Evolutionary conservation across 352 stramenopile genomes (phyloP).

Genomic region (Phytophthora citrophthora): DNA sequence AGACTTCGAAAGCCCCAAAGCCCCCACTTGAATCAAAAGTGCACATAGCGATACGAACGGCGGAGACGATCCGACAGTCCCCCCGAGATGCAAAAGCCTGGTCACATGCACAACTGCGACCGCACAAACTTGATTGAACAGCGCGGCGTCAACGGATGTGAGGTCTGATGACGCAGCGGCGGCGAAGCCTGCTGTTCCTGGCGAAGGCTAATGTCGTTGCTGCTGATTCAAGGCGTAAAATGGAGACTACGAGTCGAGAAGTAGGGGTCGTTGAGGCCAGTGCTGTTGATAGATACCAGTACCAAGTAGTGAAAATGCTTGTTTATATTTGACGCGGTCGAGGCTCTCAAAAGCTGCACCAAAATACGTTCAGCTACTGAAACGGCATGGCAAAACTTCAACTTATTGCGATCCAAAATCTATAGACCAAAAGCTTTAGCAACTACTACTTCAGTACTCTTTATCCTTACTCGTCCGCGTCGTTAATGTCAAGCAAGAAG

Average conservation of each 20-base stretch:
- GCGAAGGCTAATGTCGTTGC: neutral
- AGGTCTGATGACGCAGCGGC: neutral
- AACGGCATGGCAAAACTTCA: constrained; percentile 4
- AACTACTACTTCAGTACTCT: too few species aligned
- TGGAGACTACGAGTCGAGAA: neutral
- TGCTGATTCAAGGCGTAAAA: neutral
- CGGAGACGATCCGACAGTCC: neutral
- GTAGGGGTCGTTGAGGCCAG: neutral
- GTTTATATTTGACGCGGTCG: neutral
- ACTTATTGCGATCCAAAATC: constrained; percentile 5
- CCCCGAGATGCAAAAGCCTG: constrained; percentile 4
- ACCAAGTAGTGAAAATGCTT: neutral
- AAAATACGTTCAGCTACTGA: neutral
- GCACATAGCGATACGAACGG: constrained; percentile 29
- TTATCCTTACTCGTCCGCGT: neutral
- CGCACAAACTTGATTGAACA: constrained; percentile 26
- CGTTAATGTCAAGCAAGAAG: constrained; percentile 7
- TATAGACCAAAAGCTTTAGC: neutral
- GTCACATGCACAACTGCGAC: constrained; percentile 12
- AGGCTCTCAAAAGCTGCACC: neutral
- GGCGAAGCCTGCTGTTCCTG: neutral
- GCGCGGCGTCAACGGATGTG: constrained; percentile 6
- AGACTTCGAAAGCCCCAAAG: neutral
- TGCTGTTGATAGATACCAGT: neutral
- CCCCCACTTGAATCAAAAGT: constrained; percentile 36